Evolutionary conservation across 495 filamentous ascomycete species (phyloP).

Genomic region (Lepidopterella palustris): DNA sequence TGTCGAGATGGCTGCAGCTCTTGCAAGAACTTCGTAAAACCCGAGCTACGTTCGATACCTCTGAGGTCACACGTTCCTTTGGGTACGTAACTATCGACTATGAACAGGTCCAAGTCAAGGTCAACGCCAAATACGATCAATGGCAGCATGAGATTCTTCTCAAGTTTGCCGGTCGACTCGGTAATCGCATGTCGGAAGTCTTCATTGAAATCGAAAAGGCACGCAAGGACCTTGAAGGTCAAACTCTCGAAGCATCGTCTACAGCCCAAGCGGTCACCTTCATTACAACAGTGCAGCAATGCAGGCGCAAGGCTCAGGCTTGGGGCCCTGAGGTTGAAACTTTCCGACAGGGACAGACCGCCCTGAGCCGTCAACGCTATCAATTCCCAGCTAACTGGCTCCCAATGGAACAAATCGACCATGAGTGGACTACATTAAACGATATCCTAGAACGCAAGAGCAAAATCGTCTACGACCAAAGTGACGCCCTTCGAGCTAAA

Average conservation of each 20-base stretch:
- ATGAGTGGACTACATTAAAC: constrained; percentile 85
- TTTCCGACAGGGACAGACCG: constrained; percentile 91
- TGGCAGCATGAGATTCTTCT: constrained; percentile 96
- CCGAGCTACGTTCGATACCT: constrained; percentile 90
- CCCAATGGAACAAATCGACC: constrained; percentile 85
- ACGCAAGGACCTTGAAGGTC: constrained; percentile 77
- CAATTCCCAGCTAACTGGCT: constrained; percentile 92
- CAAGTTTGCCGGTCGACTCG: constrained; percentile 84
- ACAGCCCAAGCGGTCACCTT: constrained; percentile 96
- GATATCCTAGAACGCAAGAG: constrained; percentile 82
- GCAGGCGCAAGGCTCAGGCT: constrained; percentile 80
- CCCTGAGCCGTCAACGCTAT: constrained; percentile 80
- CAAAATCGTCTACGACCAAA: constrained; percentile 92
- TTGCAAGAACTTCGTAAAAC: constrained; percentile 93
- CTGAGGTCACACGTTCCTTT: constrained; percentile 82
- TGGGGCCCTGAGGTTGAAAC: constrained; percentile 95
- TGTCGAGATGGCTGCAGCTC: constrained; percentile 86
- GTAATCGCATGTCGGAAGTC: constrained; percentile 83
- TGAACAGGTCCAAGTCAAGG: constrained; percentile 94
- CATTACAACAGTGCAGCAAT: constrained; percentile 94
- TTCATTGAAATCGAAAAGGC: constrained; percentile 84
- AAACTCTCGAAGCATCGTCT: constrained; percentile 83
- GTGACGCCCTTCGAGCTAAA: constrained; percentile 90
- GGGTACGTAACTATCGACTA: constrained; percentile 93
- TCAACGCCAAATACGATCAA: constrained; percentile 98